phyloP scores from a whole-genome alignment of 305 asterid species.

The Solanum hybrid region DNA sequence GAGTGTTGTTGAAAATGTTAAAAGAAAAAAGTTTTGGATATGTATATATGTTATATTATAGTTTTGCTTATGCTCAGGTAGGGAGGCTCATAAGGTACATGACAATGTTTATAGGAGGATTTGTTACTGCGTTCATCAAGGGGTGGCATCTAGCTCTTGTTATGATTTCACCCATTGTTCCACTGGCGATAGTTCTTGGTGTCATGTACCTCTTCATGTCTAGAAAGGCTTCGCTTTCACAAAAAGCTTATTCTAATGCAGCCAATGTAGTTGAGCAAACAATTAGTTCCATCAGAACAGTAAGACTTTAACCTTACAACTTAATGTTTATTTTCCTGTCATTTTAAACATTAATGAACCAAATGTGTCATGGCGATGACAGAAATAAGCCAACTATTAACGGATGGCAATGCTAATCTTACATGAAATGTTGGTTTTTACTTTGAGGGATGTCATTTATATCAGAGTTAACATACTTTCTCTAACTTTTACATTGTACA shows the following conservation, averaged over 20 bases:
- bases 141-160: constrained; percentile 77
- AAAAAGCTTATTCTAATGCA: constrained; percentile 54
- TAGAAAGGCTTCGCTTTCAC: constrained; percentile 45
- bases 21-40: background rate
- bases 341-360: background rate
- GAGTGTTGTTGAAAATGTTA: background rate
- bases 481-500: background rate
- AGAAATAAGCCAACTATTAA: background rate
- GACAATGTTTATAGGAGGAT: constrained; percentile 53
- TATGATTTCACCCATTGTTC: constrained; percentile 46
- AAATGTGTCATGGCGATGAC: background rate
- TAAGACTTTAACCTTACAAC: constrained; percentile 10
- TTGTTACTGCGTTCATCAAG: constrained; percentile 45
- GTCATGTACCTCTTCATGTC: constrained; percentile 34
- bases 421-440: background rate
- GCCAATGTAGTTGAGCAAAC: constrained; percentile 60
- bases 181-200: constrained; percentile 39
- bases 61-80: constrained; percentile 25
- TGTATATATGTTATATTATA: background rate
- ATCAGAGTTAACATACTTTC: background rate
- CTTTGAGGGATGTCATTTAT: background rate
- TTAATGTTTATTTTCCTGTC: background rate
- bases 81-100: constrained; percentile 49
- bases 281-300: constrained; percentile 63
- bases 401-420: background rate